Evolutionary conservation across 352 stramenopile species (phyloP), one percentile per base, ranked within the genome.

Genomic region (Pythium rhizo-oryzae): DNA sequence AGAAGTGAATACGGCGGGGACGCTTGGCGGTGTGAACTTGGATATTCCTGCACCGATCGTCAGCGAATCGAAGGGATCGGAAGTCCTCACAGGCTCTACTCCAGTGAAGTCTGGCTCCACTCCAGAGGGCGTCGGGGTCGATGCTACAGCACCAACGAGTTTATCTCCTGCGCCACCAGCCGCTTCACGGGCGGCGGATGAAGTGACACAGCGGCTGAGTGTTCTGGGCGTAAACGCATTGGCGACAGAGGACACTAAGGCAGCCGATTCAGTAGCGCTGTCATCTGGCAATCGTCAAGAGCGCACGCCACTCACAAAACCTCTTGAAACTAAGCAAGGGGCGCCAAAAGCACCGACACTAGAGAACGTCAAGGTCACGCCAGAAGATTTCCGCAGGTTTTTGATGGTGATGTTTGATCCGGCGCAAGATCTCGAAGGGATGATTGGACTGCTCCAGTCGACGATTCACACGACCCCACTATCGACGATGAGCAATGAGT

Each of bases 401-500:
- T 67, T 93, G 25, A 51, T 74, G 5, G 77, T 75, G 21, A 69
- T 94, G 28, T 70, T 92, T 35, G 76, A 84, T 46, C 81, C 84
- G 0, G 74, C 76, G 0, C 72, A 89, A 65, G 84, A 94, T 50
- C 56, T 94, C 8, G 65, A 85, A 53, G 85, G 71, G 47, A 84
- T 71, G 46, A 69, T 92, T 49, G 62, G 78, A 54, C 70, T 80
- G 35, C 76, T 91, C 30, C 64, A 77, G 57, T 65, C 59, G 25
- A 67, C 74, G 55, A 58, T 91, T 23, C 60, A 58, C 15, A 70
- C 76, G 67, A 72, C 51, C 12, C 47, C 79, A 15, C 56, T 90
- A 13, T 70, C 74, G 15, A 81, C 65, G 3, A 88, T 89, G 75
- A 91, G 78, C 59, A 78, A 77, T 25, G 83, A 94, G 41, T 85